Evolutionary conservation across 495 filamentous ascomycete species (phyloP), one percentile per base, ranked within the genome.

Genomic region (Trichodelitschia bisporula): DNA sequence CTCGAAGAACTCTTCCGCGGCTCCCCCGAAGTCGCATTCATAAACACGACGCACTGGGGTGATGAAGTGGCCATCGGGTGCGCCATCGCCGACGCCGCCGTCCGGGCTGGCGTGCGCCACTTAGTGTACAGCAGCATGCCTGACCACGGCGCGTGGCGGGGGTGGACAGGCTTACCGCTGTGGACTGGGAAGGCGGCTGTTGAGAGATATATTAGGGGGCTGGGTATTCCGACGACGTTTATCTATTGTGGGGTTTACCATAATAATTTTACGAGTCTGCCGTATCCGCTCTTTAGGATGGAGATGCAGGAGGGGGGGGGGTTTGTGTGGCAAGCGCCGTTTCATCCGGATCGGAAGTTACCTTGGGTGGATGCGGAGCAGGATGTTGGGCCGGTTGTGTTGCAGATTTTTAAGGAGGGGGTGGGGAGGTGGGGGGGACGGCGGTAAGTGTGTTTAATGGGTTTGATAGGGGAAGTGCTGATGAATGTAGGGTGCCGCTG

Each of bases 351-450:
- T 36, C 70, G 71, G 18, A 71, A 73, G 12, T 58, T 97, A 16
- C 86, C 86, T n/a, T 97, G 84, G 78, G 61, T 97, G 11, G 86
- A 97, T 40, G 83, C 83, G 8, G 86, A 97, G 47, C 86, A 97
- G 44, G 86, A 97, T 38, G 72, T 93, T 4, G 86, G 86, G 2
- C 78, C 86, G n/a, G 74, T 86, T 0, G 66, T 97, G 11, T 59
- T 92, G 11, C 86, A 95, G 50, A 72, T 97, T 36, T 76, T 95
- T 59, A 97, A 92, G 48, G 83, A 93, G 43, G 86, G 86, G 2
- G 59, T 70, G 1, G 59, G 60, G 43, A 80, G 76, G 47, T 97
- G 86, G 86, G 60, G 62, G 35, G 71, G 72, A 14, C 72, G 83
- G 45, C 66, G 75, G 71, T 75, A 50, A 49, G 61, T 51, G 36